These are phyloP conservation scores for Yamadazyma sp. DNA, from an alignment of 1,139 yeast species.

Conservation along the genomic window DNA sequence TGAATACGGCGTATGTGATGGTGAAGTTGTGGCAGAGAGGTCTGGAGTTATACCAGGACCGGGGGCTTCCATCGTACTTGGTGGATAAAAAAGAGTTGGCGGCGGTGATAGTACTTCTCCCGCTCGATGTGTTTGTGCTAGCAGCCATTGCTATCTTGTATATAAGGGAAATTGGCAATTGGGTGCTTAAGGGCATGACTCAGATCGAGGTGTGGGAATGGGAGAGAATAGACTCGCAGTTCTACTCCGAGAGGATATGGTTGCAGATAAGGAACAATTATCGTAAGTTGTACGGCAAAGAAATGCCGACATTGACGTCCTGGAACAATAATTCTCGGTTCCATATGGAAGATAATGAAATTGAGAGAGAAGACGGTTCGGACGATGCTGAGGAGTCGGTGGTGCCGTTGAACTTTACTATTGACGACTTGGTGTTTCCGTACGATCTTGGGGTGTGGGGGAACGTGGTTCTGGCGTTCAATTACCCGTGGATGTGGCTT, in stretches of 20 bases:
- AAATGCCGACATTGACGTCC: slow-evolving; percentile 47
- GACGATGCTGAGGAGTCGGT: slow-evolving; percentile 5
- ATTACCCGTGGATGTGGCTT: slow-evolving; percentile 64
- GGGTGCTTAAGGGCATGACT: slow-evolving; percentile 69
- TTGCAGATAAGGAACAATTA: slow-evolving; percentile 49
- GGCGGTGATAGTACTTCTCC: slow-evolving; percentile 55
- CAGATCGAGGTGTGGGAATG: slow-evolving; percentile 93
- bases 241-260: slow-evolving; percentile 56
- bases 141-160: slow-evolving; percentile 58
- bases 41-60: slow-evolving; percentile 46
- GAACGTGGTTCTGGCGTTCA: slow-evolving; percentile 53
- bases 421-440: slow-evolving; percentile 71
- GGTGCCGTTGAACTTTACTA: slow-evolving; percentile 39
- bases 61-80: slow-evolving; percentile 61
- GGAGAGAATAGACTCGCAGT: slow-evolving; percentile 74
- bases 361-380: not conserved
- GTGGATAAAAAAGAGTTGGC: slow-evolving; percentile 53
- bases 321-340: slow-evolving; percentile 37
- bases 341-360: slow-evolving; percentile 6
- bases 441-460: slow-evolving; percentile 67
- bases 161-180: slow-evolving; percentile 59
- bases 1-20: slow-evolving; percentile 53
- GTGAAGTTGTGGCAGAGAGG: slow-evolving; percentile 44
- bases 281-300: slow-evolving; percentile 36
- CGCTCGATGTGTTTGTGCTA: slow-evolving; percentile 59